Base-by-base conservation (phyloP, 106 monocot species). In the Dioscorea alata region DNA sequence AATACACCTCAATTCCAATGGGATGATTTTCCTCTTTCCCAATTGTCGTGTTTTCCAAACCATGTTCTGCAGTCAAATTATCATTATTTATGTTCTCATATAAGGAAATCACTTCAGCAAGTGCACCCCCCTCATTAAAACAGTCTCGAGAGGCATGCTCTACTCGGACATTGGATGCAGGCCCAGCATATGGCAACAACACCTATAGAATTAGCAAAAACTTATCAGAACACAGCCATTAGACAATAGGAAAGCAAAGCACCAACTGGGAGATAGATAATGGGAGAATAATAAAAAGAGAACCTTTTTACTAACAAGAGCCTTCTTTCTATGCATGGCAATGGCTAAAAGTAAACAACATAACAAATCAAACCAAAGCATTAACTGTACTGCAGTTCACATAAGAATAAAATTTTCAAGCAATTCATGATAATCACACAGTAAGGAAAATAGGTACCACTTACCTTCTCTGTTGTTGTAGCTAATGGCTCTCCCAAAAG, bases 81-180 rank as follows among this genome's bases (percentile, higher is more conserved):
- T 72, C 69, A 61, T 74, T 69, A 42, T 22, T 69, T 58, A 75
- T 69, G 18, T 77, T 79, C 74, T 97, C 90, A 74, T 77, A 90
- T 56, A 99, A 81, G 15, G 85, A 85, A 61, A 90, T 80, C 34
- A 99, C 73, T 72, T 99, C 93, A 57, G 79, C 87, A 72, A 99
- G 87, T 31, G 93, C 85, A 67, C 85, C 87, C 14, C 87, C 85
- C 60, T 90, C 85, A 71, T 78, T 77, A 79, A 80, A 90, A 83
- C 81, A 85, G 73, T 79, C 68, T 34, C 74, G 60, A 8, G 90
- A 81, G 19, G 71, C 63, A 6, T 74, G 80, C 63, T 99, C 87
- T 73, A 90, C 73, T 64, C 93, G 88, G 54, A 85, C 76, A 85
- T 85, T 80, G 66, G 86, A 97, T 20, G 74, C 34, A 74, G 86